These are phyloP conservation scores for Globisporangium nagaii DNA, from an alignment of 352 stramenopile genomes.

Conservation along the genomic window DNA sequence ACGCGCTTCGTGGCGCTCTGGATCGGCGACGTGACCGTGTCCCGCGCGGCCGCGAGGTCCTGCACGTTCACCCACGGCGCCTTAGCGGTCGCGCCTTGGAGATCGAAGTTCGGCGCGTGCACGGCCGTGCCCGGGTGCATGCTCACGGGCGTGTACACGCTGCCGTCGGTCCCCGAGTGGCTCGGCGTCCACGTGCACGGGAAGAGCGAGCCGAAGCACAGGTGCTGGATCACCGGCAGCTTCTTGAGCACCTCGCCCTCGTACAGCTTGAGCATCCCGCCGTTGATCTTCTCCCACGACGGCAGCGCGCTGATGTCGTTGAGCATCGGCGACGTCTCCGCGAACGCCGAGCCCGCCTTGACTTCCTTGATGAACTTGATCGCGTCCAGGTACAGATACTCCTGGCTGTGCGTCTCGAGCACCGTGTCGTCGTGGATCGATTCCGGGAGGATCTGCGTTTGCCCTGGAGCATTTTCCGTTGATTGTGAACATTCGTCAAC, in stretches of 20 bases:
- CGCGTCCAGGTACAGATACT: slow-evolving; percentile 92
- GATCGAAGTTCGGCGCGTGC: slow-evolving; percentile 62
- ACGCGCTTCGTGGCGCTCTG: slow-evolving; percentile 3
- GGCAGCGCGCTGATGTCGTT: slow-evolving; percentile 89
- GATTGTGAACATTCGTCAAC: background rate
- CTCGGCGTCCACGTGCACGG: slow-evolving; percentile 75
- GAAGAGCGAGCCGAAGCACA: slow-evolving; percentile 95
- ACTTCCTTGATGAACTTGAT: slow-evolving; percentile 91
- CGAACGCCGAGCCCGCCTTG: slow-evolving; percentile 88
- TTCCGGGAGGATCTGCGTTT: slow-evolving; percentile 61
- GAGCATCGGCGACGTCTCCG: slow-evolving; percentile 92
- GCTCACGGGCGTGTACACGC: slow-evolving; percentile 22
- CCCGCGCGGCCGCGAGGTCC: slow-evolving; percentile 29
- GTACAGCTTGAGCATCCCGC: slow-evolving; percentile 88
- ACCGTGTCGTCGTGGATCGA: slow-evolving; percentile 71
- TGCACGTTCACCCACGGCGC: slow-evolving; percentile 67
- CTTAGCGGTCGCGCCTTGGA: slow-evolving; percentile 50
- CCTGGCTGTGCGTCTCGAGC: slow-evolving; percentile 47
- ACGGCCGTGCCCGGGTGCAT: slow-evolving; percentile 54
- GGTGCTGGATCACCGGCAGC: slow-evolving; percentile 97
- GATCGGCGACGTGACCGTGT: slow-evolving; percentile 51
- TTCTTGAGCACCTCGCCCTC: slow-evolving; percentile 98
- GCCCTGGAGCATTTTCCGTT: too few relatives aligned
- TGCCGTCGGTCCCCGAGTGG: slow-evolving; percentile 38
- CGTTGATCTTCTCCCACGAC: slow-evolving; percentile 91